These are phyloP conservation scores for Periglandula ipomoeae DNA, from an alignment of 2,329 filamentous ascomycete species.

Conservation along the genomic window DNA sequence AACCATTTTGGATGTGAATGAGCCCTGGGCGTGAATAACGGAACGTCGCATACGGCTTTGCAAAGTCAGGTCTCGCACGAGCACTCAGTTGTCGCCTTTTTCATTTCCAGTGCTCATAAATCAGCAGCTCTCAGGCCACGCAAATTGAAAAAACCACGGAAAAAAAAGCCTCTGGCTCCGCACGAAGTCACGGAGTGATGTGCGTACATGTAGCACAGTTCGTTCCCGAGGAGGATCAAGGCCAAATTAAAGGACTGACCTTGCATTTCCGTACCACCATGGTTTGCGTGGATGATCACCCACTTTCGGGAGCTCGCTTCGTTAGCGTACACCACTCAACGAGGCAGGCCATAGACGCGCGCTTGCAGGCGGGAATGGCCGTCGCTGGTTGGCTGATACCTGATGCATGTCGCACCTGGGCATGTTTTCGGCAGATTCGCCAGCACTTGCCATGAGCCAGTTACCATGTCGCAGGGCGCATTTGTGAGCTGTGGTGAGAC, in stretches of 20 bases:
- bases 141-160: no score
- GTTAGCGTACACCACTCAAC: background rate
- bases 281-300: background rate
- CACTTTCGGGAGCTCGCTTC: background rate
- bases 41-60: no score
- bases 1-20: no score
- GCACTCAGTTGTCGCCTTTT: no score
- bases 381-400: background rate
- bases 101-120: no score
- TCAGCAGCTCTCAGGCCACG: no score
- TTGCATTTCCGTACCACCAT: background rate
- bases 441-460: no score
- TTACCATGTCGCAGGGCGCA: background rate
- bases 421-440: background rate
- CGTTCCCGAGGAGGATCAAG: background rate
- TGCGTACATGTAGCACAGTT: background rate
- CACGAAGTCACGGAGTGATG: background rate
- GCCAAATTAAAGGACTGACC: background rate
- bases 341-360: slow-evolving; percentile 8
- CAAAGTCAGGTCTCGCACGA: no score
- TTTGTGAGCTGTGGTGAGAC: background rate
- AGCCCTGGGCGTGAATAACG: no score
- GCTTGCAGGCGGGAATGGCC: slow-evolving; percentile 5
- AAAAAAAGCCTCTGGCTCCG: background rate
- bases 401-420: background rate